Evolutionary conservation across 2,329 filamentous ascomycete genomes (phyloP).

Genomic region (Curvularia lunata): DNA sequence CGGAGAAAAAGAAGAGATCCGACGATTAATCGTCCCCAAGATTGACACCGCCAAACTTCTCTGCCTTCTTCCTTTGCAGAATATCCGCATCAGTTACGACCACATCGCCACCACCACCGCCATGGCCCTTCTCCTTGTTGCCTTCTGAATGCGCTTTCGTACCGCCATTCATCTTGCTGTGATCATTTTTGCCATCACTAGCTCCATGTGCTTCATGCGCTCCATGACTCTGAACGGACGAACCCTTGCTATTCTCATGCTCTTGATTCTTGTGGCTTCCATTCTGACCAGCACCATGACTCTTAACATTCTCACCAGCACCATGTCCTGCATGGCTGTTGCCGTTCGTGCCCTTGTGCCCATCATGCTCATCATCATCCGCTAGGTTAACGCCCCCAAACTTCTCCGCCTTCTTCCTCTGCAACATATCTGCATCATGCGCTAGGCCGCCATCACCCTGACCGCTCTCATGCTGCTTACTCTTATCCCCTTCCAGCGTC

Average conservation of each 20-base stretch:
- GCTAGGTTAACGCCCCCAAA: conserved; percentile 19
- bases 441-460: not conserved
- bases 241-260: not conserved
- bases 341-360: not conserved
- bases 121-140: not conserved
- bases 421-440: conserved; percentile 10
- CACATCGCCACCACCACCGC: not conserved
- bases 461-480: not conserved
- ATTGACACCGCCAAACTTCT: conserved; percentile 24
- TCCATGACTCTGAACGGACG: not conserved
- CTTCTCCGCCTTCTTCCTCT: conserved; percentile 24
- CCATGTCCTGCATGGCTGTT: not conserved
- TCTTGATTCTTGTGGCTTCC: not conserved
- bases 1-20: not conserved
- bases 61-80: conserved; percentile 19
- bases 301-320: not conserved
- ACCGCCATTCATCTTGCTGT: not conserved
- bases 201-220: not conserved
- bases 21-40: conserved; percentile 3
- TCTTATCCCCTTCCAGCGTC: conserved; percentile 2
- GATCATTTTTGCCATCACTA: not conserved
- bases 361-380: not conserved
- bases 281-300: not conserved
- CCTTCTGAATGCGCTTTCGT: not conserved
- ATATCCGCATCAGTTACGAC: conserved; percentile 5